phyloP scores from a whole-genome alignment of 805 yeast species.

The Yarrowia divulgata region DNA sequence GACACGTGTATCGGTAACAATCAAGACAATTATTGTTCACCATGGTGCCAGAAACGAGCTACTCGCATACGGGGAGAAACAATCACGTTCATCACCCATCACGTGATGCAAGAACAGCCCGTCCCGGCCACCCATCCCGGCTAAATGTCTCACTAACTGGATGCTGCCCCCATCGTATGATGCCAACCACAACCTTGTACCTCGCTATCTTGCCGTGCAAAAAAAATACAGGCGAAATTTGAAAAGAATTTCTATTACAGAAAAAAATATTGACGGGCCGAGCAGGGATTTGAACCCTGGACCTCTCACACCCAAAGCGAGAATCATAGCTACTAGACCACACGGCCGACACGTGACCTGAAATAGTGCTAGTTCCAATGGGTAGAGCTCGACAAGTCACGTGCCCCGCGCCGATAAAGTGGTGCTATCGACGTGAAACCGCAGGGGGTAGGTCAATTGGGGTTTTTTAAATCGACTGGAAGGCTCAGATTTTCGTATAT shows the following conservation, averaged over 20 bases:
- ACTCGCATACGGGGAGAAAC: too few species aligned
- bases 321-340: conserved; percentile 48
- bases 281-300: conserved; percentile 49
- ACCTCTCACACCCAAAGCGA: conserved; percentile 49
- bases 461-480: too few species aligned
- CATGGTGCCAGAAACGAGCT: too few species aligned
- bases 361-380: too few species aligned
- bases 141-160: conserved; percentile 22
- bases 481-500: too few species aligned
- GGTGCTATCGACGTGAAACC: too few species aligned
- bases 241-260: too few species aligned
- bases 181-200: conserved; percentile 29
- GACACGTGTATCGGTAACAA: conserved; percentile 14
- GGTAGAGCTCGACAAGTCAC: background rate
- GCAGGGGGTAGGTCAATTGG: too few species aligned
- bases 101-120: background rate
- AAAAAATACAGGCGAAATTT: background rate
- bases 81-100: background rate
- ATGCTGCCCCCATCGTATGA: conserved; percentile 12
- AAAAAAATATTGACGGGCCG: conserved; percentile 43
- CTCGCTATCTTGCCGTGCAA: conserved; percentile 4
- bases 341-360: conserved; percentile 44
- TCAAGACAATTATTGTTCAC: background rate
- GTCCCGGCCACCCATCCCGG: too few species aligned
- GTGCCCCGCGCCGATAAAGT: background rate